Conservation (phyloP, 371 early-diverging fungal species). For the Mortierella sp. region DNA sequence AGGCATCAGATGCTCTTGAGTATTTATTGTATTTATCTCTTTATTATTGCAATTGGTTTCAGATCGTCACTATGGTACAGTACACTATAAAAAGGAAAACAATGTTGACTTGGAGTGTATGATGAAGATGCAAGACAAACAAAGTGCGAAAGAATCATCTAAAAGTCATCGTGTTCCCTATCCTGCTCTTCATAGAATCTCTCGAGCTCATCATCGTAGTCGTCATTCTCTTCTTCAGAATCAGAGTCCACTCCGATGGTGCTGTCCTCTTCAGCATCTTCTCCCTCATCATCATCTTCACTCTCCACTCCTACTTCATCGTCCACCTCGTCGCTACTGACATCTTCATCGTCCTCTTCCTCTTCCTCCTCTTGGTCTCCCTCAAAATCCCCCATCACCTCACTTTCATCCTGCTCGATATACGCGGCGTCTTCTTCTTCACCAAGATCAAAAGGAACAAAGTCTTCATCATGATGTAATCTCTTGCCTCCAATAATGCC, state of each 20-base stretch:
- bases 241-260: neutral
- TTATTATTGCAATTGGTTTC: too few species aligned
- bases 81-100: too few species aligned
- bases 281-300: slow-evolving; percentile 33
- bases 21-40: too few species aligned
- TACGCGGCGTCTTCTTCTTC: slow-evolving; percentile 22
- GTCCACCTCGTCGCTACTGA: slow-evolving; percentile 9
- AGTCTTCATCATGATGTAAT: slow-evolving; percentile 41
- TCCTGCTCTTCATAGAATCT: slow-evolving; percentile 21
- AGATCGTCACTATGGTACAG: too few species aligned
- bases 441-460: slow-evolving; percentile 43
- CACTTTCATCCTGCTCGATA: slow-evolving; percentile 32
- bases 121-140: too few species aligned
- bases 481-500: neutral
- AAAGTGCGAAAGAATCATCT: too few species aligned
- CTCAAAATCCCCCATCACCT: slow-evolving; percentile 20
- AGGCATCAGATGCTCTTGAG: too few species aligned
- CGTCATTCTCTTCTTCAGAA: slow-evolving; percentile 11
- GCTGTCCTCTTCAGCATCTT: slow-evolving; percentile 18
- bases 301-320: slow-evolving; percentile 16
- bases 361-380: slow-evolving; percentile 27
- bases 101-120: too few species aligned
- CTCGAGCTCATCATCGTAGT: slow-evolving; percentile 6
- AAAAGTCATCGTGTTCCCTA: neutral
- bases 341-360: slow-evolving; percentile 30